A percentile compares a stretch with the other conserved stretches of the same genome.
These are phyloP conservation scores for Trichoderma orchidacearum DNA, from an alignment of 495 filamentous ascomycete genomes.

Conservation along the genomic window DNA sequence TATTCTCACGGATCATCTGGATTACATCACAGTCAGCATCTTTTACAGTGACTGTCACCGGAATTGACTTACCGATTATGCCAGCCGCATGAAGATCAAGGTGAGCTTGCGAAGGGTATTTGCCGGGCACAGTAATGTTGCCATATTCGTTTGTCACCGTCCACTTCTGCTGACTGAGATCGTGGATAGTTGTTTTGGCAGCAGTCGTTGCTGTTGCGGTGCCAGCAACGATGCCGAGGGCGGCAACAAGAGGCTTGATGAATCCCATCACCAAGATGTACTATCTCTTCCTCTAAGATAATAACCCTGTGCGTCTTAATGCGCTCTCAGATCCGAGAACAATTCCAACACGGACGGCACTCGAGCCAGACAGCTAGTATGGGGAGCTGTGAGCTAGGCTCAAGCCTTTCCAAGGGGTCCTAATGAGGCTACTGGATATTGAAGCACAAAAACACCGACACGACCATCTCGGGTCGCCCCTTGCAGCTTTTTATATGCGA, in stretches of 20 bases:
- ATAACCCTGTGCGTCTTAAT: background rate
- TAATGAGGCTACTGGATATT: background rate
- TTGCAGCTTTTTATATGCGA: background rate
- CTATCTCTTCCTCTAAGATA: background rate
- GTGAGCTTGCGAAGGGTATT: slow-evolving; percentile 49
- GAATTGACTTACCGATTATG: slow-evolving; percentile 36
- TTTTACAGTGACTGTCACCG: slow-evolving; percentile 13
- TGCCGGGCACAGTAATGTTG: slow-evolving; percentile 44
- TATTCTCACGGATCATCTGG: background rate
- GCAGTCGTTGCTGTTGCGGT: background rate
- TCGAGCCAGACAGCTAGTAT: too few species aligned
- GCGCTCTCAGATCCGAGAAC: background rate
- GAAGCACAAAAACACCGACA: too few species aligned
- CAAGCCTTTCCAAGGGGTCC: background rate
- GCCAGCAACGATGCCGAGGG: background rate
- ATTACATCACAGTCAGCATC: background rate
- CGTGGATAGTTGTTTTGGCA: slow-evolving; percentile 2
- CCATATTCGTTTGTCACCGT: slow-evolving; percentile 35
- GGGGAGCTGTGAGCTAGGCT: background rate
- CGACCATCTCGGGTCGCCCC: background rate
- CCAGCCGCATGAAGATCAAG: slow-evolving; percentile 42
- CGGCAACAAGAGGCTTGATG: background rate
- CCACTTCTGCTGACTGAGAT: slow-evolving; percentile 41
- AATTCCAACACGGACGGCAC: background rate
- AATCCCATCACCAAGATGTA: background rate